Percentiles rank a stretch among this genome's conserved stretches.
phyloP scores from a whole-genome alignment of 441 rosid genomes.

The Capsella rubella region DNA sequence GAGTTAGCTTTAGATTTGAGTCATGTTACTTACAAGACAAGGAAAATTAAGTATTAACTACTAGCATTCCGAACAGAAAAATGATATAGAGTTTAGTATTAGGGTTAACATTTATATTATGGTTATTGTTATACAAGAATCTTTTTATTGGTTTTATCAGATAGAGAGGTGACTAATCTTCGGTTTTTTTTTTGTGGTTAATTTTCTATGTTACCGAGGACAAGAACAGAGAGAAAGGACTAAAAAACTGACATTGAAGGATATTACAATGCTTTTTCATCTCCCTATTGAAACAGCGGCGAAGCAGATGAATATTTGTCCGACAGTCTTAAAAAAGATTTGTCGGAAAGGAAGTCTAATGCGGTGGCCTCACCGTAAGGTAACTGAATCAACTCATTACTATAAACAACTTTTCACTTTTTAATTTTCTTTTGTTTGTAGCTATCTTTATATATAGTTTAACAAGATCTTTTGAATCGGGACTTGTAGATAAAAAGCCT shows the following conservation, averaged over 20 bases:
- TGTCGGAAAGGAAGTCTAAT: slow-evolving; percentile 56
- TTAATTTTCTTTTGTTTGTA: no score
- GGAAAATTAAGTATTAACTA: neutral
- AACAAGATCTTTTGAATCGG: no score
- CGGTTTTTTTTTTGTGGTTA: slow-evolving; percentile 12
- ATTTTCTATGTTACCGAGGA: slow-evolving; percentile 22
- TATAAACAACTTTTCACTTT: neutral
- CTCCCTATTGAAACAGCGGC: slow-evolving; percentile 70
- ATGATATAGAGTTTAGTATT: neutral
- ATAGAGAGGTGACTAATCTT: neutral
- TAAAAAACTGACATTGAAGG: slow-evolving; percentile 53
- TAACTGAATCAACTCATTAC: slow-evolving; percentile 19
- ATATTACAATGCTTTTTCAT: slow-evolving; percentile 52
- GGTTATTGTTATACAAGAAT: neutral
- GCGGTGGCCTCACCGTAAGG: slow-evolving; percentile 82
- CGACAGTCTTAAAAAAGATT: slow-evolving; percentile 70
- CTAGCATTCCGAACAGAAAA: neutral
- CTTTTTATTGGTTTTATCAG: neutral
- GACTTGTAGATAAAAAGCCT: slow-evolving; percentile 50
- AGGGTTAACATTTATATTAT: neutral
- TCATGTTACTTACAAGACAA: neutral
- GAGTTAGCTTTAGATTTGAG: neutral
- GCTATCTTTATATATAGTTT: neutral
- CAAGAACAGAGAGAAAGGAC: slow-evolving; percentile 70
- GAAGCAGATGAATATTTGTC: slow-evolving; percentile 52